Percentiles rank a stretch among this genome's conserved stretches.
Conservation (phyloP, 2,329 filamentous ascomycete genomes). For the Diaporthe citriasiana region DNA sequence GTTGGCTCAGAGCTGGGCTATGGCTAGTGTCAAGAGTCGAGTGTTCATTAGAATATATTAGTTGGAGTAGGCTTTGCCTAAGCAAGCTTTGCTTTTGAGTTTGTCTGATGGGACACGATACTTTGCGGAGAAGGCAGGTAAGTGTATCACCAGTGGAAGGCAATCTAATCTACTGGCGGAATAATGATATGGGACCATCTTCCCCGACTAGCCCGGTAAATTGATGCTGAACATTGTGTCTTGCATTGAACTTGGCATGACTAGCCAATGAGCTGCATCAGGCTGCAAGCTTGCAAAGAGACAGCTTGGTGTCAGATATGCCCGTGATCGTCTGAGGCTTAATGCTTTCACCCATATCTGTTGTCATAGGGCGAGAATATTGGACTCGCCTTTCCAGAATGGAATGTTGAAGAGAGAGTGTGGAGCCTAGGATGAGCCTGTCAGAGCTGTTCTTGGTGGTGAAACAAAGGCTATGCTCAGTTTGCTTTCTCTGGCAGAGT, state of each 20-base stretch:
- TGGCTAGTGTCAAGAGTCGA: neutral
- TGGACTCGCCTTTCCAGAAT: neutral
- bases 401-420: neutral
- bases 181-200: neutral
- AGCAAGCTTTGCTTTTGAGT: neutral
- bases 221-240: neutral
- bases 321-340: slow-evolving; percentile 9
- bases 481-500: neutral
- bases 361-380: neutral
- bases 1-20: neutral
- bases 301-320: neutral
- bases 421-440: neutral
- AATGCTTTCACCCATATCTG: neutral
- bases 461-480: neutral
- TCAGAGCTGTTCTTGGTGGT: slow-evolving; percentile 1
- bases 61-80: neutral
- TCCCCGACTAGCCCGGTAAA: neutral
- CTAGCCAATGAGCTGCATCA: neutral
- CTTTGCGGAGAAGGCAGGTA: neutral
- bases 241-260: slow-evolving; percentile 13
- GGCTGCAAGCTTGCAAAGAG: neutral
- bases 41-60: neutral
- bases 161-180: neutral
- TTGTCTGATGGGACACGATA: neutral
- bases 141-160: slow-evolving; percentile 1